These are phyloP conservation scores for Yamagishiella unicocca DNA, from an alignment of 139 green algal genomes.

Conservation along the genomic window DNA sequence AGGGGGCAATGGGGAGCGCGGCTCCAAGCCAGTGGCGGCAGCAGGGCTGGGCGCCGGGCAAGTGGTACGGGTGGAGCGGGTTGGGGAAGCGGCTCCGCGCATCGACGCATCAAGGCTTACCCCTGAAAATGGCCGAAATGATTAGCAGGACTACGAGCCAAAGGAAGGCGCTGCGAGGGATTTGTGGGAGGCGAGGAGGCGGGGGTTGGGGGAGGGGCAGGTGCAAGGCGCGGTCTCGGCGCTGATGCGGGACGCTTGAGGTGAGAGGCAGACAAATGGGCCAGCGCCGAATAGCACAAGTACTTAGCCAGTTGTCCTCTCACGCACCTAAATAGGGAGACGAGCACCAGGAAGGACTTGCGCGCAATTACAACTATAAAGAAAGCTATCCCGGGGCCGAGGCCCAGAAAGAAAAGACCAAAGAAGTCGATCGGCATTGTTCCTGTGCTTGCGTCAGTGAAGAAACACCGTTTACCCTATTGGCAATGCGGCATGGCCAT, in stretches of 20 bases:
- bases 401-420: slow-evolving; percentile 61
- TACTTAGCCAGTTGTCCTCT: no score
- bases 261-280: no score
- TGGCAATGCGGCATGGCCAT: no score
- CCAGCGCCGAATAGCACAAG: no score
- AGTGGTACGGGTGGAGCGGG: no score
- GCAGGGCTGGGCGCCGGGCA: no score
- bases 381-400: slow-evolving; percentile 68
- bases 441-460: background rate
- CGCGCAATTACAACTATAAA: slow-evolving; percentile 61
- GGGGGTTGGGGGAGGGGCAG: background rate
- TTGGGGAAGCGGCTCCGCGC: no score
- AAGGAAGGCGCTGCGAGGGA: slow-evolving; percentile 61
- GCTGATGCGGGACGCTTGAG: no score
- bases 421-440: slow-evolving; percentile 59
- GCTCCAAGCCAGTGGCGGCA: no score
- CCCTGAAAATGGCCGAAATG: slow-evolving; percentile 61
- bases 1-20: no score
- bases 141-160: slow-evolving; percentile 67
- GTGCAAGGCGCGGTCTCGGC: background rate
- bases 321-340: slow-evolving; percentile 58
- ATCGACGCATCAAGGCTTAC: no score
- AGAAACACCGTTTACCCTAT: background rate
- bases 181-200: background rate
- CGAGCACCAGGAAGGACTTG: slow-evolving; percentile 70